phyloP scores from a whole-genome alignment of 371 early-diverging fungal species.

The Capillidium rhysosporum region DNA sequence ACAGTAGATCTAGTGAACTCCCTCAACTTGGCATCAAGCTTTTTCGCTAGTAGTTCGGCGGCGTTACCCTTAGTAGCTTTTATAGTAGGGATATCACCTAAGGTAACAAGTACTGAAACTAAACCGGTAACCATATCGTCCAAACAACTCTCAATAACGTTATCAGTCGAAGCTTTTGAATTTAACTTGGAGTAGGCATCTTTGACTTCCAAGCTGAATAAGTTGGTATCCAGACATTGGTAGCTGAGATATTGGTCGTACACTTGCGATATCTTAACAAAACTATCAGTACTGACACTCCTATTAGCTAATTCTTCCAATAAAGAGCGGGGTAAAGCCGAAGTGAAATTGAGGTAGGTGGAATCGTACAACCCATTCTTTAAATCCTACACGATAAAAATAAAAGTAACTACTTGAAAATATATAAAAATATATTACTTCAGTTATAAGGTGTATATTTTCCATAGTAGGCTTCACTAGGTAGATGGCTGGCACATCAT shows the following conservation, averaged over 20 bases:
- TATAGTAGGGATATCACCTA: constrained; percentile 69
- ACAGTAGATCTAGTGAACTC: constrained; percentile 18
- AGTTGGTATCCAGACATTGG: constrained; percentile 74
- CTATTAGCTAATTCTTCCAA: constrained; percentile 85
- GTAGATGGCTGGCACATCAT: constrained; percentile 96
- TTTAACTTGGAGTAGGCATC: constrained; percentile 63
- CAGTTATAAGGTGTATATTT: constrained; percentile 54
- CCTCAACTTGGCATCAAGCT: constrained; percentile 69
- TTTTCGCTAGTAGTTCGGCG: constrained; percentile 79
- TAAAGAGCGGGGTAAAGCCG: constrained; percentile 65
- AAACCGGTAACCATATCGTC: constrained; percentile 59
- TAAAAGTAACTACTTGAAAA: not conserved
- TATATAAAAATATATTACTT: constrained; percentile 23
- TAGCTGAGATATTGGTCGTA: constrained; percentile 95
- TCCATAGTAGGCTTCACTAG: constrained; percentile 84
- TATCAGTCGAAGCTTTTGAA: constrained; percentile 46
- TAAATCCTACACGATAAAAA: constrained; percentile 44
- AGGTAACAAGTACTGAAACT: constrained; percentile 83
- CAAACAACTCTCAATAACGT: constrained; percentile 55
- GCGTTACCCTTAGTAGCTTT: constrained; percentile 77
- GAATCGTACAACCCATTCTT: constrained; percentile 77
- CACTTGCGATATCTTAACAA: constrained; percentile 46
- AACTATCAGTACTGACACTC: constrained; percentile 44
- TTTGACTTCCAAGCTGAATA: constrained; percentile 84
- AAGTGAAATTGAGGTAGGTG: constrained; percentile 89